These are phyloP conservation scores for Mycena crocata DNA, from an alignment of 768 basidiomycete genomes.

Conservation along the genomic window DNA sequence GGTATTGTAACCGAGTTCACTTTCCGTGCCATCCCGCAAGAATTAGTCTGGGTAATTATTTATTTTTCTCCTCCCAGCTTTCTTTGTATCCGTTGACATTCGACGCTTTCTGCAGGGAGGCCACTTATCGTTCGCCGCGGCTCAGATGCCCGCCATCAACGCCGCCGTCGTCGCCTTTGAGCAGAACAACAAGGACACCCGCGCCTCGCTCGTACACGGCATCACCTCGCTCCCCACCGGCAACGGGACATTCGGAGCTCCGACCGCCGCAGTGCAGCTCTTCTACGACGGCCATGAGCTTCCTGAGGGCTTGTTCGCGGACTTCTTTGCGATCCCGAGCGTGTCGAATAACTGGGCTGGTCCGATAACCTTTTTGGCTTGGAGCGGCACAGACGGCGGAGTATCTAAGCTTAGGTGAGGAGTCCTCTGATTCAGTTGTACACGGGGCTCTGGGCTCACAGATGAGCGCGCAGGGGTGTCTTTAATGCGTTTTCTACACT, in stretches of 20 bases:
- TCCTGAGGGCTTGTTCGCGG: constrained; percentile 22
- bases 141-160: constrained; percentile 11
- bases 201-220: constrained; percentile 16
- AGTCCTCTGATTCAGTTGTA: neutral
- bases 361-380: constrained; percentile 21
- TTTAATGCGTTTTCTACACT: constrained; percentile 29
- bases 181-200: constrained; percentile 15
- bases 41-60: constrained; percentile 14
- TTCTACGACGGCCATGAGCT: constrained; percentile 21
- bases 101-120: constrained; percentile 14
- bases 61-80: too few species aligned
- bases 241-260: constrained; percentile 12
- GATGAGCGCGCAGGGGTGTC: constrained; percentile 12
- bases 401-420: constrained; percentile 22
- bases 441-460: neutral
- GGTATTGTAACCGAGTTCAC: constrained; percentile 25
- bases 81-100: neutral
- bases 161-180: constrained; percentile 24
- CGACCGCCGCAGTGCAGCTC: constrained; percentile 12
- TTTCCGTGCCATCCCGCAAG: constrained; percentile 24
- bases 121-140: constrained; percentile 4
- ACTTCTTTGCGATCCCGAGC: constrained; percentile 27
- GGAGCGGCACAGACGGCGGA: constrained; percentile 25
- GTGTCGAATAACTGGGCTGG: constrained; percentile 11
- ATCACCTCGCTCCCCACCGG: constrained; percentile 5